phyloP scores from a whole-genome alignment of 1,139 yeast genomes.

The Hanseniaspora uvarum region DNA sequence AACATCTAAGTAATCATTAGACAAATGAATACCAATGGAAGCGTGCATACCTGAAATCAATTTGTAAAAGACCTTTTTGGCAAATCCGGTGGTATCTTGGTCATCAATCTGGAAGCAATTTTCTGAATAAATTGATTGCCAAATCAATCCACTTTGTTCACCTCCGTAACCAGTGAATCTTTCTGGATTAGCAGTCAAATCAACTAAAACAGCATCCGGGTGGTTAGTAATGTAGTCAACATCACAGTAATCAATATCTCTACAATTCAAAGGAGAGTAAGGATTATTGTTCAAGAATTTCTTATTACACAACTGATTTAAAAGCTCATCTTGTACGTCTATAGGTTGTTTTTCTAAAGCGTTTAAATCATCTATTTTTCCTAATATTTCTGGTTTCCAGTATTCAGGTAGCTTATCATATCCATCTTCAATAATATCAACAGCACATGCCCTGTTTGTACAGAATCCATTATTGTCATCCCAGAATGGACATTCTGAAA shows the following conservation, averaged over 20 bases:
- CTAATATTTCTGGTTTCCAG: constrained; percentile 66
- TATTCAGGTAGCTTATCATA: constrained; percentile 63
- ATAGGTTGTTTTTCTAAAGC: constrained; percentile 24
- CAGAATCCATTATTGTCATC: constrained; percentile 69
- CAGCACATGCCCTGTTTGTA: constrained; percentile 88
- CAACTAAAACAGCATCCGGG: constrained; percentile 55
- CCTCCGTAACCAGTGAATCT: constrained; percentile 96
- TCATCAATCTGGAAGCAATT: constrained; percentile 54
- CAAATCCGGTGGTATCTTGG: constrained; percentile 48
- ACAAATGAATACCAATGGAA: constrained; percentile 84
- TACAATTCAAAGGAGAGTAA: constrained; percentile 16
- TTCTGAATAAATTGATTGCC: constrained; percentile 87
- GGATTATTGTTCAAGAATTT: constrained; percentile 18
- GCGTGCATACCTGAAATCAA: constrained; percentile 91
- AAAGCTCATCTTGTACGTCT: constrained; percentile 30
- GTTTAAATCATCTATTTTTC: constrained; percentile 38
- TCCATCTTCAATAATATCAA: constrained; percentile 52
- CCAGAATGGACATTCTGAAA: constrained; percentile 83
- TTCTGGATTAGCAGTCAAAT: constrained; percentile 82
- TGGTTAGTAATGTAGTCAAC: constrained; percentile 25
- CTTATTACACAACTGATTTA: constrained; percentile 28
- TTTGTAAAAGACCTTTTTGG: constrained; percentile 79
- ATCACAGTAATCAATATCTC: constrained; percentile 41
- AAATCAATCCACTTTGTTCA: constrained; percentile 77
- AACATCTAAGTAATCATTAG: constrained; percentile 71